Percentiles rank a stretch among this genome's conserved stretches.
Evolutionary conservation across 2,329 filamentous ascomycete genomes (phyloP).

Genomic region (Aspergillus vadensis): DNA sequence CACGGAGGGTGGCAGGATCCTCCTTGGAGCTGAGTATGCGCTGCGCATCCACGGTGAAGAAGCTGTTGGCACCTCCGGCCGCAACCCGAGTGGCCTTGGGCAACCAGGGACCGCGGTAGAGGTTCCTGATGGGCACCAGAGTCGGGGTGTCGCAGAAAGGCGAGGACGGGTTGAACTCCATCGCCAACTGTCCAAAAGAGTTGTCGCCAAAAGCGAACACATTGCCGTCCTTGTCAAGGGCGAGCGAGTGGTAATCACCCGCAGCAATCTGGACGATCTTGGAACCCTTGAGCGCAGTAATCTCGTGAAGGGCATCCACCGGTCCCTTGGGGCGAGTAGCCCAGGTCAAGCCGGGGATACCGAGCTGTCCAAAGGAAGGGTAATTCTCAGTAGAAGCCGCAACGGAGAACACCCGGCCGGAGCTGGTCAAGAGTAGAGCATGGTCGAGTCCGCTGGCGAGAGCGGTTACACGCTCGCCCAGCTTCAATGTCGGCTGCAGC

Average conservation of each 20-base stretch:
- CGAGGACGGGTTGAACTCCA: slow-evolving; percentile 65
- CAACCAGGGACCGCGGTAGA: slow-evolving; percentile 68
- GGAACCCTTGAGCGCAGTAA: slow-evolving; percentile 69
- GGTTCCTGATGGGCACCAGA: slow-evolving; percentile 67
- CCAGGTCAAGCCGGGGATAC: slow-evolving; percentile 81
- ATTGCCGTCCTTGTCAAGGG: slow-evolving; percentile 72
- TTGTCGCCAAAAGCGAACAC: slow-evolving; percentile 93
- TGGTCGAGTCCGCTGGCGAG: slow-evolving; percentile 83
- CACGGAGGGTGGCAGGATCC: slow-evolving; percentile 42
- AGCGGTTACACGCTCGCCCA: slow-evolving; percentile 72
- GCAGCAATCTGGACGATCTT: slow-evolving; percentile 74
- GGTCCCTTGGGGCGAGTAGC: slow-evolving; percentile 71
- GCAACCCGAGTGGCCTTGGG: slow-evolving; percentile 74
- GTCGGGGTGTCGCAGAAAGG: slow-evolving; percentile 69
- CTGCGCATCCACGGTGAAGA: slow-evolving; percentile 79
- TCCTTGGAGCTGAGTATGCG: slow-evolving; percentile 55
- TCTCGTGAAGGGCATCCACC: slow-evolving; percentile 80
- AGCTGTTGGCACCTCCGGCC: slow-evolving; percentile 84
- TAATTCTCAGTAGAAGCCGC: slow-evolving; percentile 77
- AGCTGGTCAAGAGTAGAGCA: slow-evolving; percentile 78
- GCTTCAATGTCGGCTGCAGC: slow-evolving; percentile 67
- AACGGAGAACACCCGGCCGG: slow-evolving; percentile 85
- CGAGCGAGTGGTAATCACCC: slow-evolving; percentile 84
- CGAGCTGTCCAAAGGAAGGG: slow-evolving; percentile 82
- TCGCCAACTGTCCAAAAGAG: slow-evolving; percentile 85